These are phyloP conservation scores for Hygrophoropsis aurantiaca DNA, from an alignment of 768 basidiomycete species.

Conservation along the genomic window DNA sequence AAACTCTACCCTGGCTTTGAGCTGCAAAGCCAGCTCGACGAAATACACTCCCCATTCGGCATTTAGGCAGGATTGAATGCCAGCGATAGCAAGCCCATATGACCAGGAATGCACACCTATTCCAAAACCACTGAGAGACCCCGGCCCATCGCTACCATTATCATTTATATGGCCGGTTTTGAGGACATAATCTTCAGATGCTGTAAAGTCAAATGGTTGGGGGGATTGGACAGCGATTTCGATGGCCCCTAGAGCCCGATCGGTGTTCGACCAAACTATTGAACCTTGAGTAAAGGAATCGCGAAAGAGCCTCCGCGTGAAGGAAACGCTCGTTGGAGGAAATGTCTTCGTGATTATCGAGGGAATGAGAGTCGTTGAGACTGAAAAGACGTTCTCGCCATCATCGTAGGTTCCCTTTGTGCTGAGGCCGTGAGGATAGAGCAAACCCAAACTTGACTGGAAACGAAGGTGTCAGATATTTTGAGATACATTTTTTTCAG, in stretches of 20 bases:
- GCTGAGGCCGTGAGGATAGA: conserved; percentile 40
- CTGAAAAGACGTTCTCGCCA: conserved; percentile 42
- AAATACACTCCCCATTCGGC: conserved; percentile 54
- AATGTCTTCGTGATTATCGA: conserved; percentile 23
- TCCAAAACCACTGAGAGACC: conserved; percentile 53
- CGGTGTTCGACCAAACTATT: conserved; percentile 29
- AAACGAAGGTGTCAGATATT: conserved; percentile 15
- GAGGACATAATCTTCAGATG: conserved; percentile 20
- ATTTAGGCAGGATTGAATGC: conserved; percentile 46
- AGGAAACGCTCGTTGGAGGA: conserved; percentile 43
- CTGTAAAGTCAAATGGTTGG: conserved; percentile 35
- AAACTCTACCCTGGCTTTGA: conserved; percentile 50
- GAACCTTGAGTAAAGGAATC: conserved; percentile 46
- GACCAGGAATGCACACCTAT: conserved; percentile 46
- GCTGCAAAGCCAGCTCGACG: conserved; percentile 52
- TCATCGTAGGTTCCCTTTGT: conserved; percentile 51
- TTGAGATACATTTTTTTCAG: conserved; percentile 11
- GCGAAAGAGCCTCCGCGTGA: conserved; percentile 53
- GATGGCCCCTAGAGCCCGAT: conserved; percentile 25
- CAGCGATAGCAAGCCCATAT: conserved; percentile 48
- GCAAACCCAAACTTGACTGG: conserved; percentile 40
- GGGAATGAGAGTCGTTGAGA: conserved; percentile 39
- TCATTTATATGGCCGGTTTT: conserved; percentile 20
- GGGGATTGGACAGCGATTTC: conserved; percentile 45
- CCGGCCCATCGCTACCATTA: conserved; percentile 31